Evolutionary conservation across 352 stramenopile species (phyloP).

Genomic region (Phytophthora cactorum): DNA sequence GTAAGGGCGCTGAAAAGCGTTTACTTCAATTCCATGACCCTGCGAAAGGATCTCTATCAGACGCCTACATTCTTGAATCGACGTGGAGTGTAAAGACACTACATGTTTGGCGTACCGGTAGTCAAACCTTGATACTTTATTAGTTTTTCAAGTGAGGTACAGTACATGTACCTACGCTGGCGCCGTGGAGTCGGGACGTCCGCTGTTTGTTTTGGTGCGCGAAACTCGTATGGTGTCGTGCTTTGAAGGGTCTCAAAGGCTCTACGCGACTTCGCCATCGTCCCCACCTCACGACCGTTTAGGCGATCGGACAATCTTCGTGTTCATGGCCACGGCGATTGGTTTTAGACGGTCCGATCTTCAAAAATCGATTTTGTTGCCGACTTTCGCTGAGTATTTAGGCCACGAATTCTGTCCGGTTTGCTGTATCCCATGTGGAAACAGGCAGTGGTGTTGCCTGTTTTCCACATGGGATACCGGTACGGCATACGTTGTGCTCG

Average conservation of each 20-base stretch:
- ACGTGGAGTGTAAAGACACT: too few species aligned
- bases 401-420: slow-evolving; percentile 22
- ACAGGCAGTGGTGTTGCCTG: slow-evolving; percentile 1
- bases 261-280: background rate
- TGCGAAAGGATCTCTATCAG: too few species aligned
- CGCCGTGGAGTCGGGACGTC: too few species aligned
- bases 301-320: slow-evolving; percentile 27
- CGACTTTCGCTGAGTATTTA: background rate
- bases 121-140: too few species aligned
- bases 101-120: too few species aligned
- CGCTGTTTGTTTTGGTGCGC: background rate
- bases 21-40: too few species aligned
- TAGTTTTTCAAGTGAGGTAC: too few species aligned
- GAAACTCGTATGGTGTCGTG: background rate
- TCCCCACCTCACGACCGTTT: slow-evolving; percentile 6
- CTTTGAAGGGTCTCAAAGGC: background rate
- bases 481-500: background rate
- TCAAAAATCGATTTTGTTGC: background rate
- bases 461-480: slow-evolving; percentile 18
- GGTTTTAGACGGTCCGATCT: slow-evolving; percentile 12
- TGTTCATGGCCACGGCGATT: slow-evolving; percentile 5
- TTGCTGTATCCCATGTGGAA: slow-evolving; percentile 24
- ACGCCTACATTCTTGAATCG: too few species aligned
- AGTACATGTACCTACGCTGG: too few species aligned
- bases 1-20: too few species aligned